phyloP scores from a whole-genome alignment of 148 eudicot genomes.

The Euryodendron excelsum region DNA sequence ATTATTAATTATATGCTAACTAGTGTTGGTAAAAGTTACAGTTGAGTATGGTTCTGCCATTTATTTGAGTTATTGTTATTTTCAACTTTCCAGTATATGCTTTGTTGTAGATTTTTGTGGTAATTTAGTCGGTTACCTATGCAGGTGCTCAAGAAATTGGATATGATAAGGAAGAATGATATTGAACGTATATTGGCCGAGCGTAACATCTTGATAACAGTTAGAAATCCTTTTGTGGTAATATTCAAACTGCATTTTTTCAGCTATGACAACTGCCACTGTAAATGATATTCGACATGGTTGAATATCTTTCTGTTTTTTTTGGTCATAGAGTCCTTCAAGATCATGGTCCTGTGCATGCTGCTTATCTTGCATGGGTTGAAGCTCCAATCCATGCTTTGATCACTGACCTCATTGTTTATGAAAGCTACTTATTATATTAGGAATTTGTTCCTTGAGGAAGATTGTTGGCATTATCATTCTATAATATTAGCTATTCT shows the following conservation, averaged over 20 bases:
- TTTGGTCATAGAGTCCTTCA: constrained; percentile 6
- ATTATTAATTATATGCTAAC: neutral
- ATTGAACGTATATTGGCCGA: constrained; percentile 67
- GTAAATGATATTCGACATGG: neutral
- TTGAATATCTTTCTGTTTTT: neutral
- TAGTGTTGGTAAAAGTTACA: neutral
- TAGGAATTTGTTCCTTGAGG: neutral
- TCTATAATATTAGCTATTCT: neutral
- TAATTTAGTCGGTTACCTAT: constrained; percentile 12
- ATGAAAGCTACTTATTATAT: neutral
- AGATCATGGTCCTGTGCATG: neutral
- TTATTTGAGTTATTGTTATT: neutral
- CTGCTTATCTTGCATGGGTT: constrained; percentile 6
- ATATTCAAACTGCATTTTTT: constrained; percentile 2
- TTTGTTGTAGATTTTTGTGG: neutral
- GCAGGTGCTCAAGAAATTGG: constrained; percentile 65
- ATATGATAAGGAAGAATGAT: constrained; percentile 63
- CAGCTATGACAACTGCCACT: neutral
- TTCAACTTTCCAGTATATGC: neutral
- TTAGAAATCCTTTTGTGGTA: constrained; percentile 71
- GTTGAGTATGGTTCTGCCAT: neutral
- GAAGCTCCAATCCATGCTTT: neutral
- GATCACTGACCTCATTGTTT: constrained; percentile 1
- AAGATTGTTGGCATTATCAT: neutral
- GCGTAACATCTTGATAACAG: constrained; percentile 67